These are phyloP conservation scores for Eutrema yunnanense DNA, from an alignment of 345 rosid species.

Conservation along the genomic window DNA sequence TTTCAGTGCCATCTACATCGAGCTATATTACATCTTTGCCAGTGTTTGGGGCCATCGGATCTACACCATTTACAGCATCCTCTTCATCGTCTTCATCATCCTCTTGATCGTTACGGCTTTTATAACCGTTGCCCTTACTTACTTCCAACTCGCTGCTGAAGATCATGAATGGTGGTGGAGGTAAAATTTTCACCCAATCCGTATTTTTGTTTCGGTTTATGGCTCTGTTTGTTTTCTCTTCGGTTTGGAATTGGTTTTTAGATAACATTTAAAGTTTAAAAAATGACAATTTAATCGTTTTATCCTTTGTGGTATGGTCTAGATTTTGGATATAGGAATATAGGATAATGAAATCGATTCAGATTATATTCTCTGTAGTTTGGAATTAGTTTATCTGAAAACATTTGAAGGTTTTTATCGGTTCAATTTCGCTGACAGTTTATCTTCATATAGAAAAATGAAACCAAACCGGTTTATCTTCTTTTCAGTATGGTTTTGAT, in stretches of 20 bases:
- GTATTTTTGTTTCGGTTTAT: no score
- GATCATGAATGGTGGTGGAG: conserved; percentile 5
- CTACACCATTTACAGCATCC: conserved; percentile 80
- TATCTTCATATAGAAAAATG: no score
- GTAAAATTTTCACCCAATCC: background rate
- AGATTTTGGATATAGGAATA: background rate
- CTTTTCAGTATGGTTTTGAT: background rate
- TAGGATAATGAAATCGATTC: no score
- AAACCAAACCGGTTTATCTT: background rate
- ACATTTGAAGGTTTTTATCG: no score
- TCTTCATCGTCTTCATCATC: conserved; percentile 74
- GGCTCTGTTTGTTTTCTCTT: no score
- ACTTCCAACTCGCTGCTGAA: conserved; percentile 93
- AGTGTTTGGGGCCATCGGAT: conserved; percentile 91
- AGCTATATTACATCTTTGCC: conserved; percentile 82
- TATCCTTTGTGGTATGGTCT: background rate
- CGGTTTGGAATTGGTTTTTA: no score
- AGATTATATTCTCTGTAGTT: no score
- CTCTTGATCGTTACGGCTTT: conserved; percentile 86
- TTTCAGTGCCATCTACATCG: conserved; percentile 81
- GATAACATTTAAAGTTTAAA: no score
- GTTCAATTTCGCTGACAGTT: no score
- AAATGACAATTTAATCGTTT: background rate
- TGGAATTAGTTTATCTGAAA: no score
- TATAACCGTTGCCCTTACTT: conserved; percentile 83